Conservation (phyloP, 2,329 filamentous ascomycete genomes). For the Phialophora macrospora region DNA sequence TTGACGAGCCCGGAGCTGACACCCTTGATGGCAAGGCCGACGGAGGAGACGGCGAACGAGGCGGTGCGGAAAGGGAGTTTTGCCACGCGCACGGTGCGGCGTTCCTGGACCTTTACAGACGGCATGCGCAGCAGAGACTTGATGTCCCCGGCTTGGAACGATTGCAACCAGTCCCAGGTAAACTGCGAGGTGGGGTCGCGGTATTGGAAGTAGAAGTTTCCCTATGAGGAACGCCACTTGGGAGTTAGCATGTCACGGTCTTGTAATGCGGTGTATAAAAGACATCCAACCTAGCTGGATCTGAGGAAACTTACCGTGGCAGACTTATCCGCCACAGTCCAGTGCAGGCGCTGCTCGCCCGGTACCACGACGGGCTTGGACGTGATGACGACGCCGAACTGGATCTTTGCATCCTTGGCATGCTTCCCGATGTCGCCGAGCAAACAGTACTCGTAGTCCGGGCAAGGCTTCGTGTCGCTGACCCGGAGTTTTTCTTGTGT, state of each 20-base stretch:
- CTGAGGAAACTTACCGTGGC: conserved; percentile 29
- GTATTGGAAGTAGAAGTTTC: conserved; percentile 40
- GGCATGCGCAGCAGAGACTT: conserved; percentile 36
- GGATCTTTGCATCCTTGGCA: conserved; percentile 36
- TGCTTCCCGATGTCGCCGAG: conserved; percentile 27
- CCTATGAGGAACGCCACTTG: conserved; percentile 16
- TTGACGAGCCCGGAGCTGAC: conserved; percentile 33
- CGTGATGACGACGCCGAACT: conserved; percentile 36
- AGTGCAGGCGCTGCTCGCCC: conserved; percentile 30
- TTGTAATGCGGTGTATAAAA: too few species aligned
- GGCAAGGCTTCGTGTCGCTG: conserved; percentile 30
- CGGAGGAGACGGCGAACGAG: conserved; percentile 23
- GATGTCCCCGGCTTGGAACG: conserved; percentile 36
- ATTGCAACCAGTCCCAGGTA: conserved; percentile 38
- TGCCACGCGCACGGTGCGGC: conserved; percentile 24
- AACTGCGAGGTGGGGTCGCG: conserved; percentile 32
- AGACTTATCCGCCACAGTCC: conserved; percentile 36
- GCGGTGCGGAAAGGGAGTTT: conserved; percentile 36
- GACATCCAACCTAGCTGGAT: neutral
- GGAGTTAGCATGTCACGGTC: neutral
- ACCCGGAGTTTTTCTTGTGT: conserved; percentile 29
- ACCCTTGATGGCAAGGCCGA: conserved; percentile 26
- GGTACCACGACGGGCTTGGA: conserved; percentile 30
- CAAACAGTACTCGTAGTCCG: conserved; percentile 35
- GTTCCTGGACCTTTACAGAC: conserved; percentile 34